Evolutionary conservation across 2,329 filamentous ascomycete genomes (phyloP), one percentile per base, ranked within the genome.

Genomic region (Tolypocladium guangdongense): DNA sequence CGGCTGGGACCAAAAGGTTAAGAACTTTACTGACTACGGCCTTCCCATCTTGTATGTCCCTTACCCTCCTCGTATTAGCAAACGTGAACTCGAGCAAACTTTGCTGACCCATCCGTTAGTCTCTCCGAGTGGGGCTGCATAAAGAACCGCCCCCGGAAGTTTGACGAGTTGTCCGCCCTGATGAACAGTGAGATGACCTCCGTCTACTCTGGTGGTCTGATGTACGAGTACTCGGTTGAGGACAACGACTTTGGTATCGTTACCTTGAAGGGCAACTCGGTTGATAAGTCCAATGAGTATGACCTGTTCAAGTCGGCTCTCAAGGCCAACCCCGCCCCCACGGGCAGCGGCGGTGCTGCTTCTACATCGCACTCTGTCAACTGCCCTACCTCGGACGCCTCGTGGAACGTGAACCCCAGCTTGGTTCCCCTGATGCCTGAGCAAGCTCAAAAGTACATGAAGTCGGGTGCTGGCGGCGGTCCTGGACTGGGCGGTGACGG

Each of bases 71-170:
- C 16, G 22, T 14, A 8, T 24, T 47, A 18, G 18, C 2, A 32
- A 47, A 20, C 18, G 27, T 47, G 20, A 11, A 43, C 20, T 24
- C 6, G 39, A 20, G 18, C 18, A 8, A 47, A 10, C 27, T 32
- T 33, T 20, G 32, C 51, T 41, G 27, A 10, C 27, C 10, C 33
- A 5, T 20, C 41, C 11, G 33, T 12, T 38, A 75, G 74, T 82
- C 80, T 99, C 52, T 96, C 91, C 50, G 93, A 97, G 71, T 97
- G 87, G 67, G 93, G 93, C 57, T 99, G 93, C 76, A 90, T 68
- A 72, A 86, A 81, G 66, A 90, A 88, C 77, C 81, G 76, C 56
- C 68, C 68, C 48, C 91, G 92, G 62, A 76, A 86, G 64, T 99
- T 96, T 65, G 77, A 83, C 55, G 92, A 96, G 74, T 73, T 96